A percentile compares a stretch with the other conserved stretches of the same genome.
phyloP scores from a whole-genome alignment of 225 moss, liverwort and hornwort species.

The Sphagnum tenellum region DNA sequence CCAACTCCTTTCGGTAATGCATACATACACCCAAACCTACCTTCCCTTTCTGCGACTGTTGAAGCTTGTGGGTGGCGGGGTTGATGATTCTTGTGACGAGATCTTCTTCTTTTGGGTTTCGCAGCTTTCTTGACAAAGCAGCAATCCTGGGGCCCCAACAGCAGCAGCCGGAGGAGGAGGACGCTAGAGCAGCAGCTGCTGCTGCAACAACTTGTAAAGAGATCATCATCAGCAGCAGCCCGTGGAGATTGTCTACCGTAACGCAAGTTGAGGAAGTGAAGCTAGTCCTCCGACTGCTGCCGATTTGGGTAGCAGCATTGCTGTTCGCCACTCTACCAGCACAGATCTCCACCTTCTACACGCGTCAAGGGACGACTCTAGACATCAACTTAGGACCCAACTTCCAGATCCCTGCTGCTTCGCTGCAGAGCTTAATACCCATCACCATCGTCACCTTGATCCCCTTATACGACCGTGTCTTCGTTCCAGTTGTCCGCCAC shows the following conservation, averaged over 20 bases:
- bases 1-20: conserved; percentile 29
- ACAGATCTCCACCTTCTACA: conserved; percentile 65
- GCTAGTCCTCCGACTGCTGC: conserved; percentile 41
- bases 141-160: conserved; percentile 17
- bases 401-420: conserved; percentile 56
- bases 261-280: conserved; percentile 79
- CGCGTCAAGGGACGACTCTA: conserved; percentile 47
- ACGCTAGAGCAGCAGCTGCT: too few relatives aligned
- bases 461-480: conserved; percentile 44
- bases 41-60: too few relatives aligned
- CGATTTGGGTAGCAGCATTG: conserved; percentile 43
- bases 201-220: too few relatives aligned
- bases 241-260: conserved; percentile 45
- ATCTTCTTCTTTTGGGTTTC: not conserved
- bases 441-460: conserved; percentile 42
- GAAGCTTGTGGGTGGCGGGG: too few relatives aligned
- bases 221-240: conserved; percentile 3
- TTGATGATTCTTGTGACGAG: too few relatives aligned
- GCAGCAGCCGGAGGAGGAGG: too few relatives aligned
- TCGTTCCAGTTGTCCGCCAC: conserved; percentile 31
- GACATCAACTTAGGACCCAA: conserved; percentile 8
- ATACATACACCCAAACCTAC: too few relatives aligned
- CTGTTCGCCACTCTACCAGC: conserved; percentile 54
- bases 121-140: conserved; percentile 51
- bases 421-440: conserved; percentile 47